Percentiles rank a stretch among this genome's conserved stretches.
Conservation (phyloP, 495 filamentous ascomycete species). For the Staphylotrichum tortipilum region DNA sequence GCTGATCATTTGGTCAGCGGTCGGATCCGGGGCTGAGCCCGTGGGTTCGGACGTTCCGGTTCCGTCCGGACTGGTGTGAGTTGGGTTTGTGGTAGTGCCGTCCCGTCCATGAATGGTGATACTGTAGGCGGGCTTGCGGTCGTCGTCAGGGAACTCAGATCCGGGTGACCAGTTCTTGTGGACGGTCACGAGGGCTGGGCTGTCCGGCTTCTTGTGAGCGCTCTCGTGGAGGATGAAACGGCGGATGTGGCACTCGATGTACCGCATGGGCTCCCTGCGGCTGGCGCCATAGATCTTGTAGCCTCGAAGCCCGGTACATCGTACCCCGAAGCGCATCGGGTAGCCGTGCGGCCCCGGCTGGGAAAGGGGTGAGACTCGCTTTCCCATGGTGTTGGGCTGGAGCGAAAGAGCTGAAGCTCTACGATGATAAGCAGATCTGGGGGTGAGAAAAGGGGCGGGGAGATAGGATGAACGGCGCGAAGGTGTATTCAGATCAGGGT, state of each 20-base stretch:
- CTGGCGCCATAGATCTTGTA: constrained; percentile 2
- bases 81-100: not conserved
- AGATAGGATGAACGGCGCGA: too few relatives aligned
- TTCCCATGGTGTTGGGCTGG: not conserved
- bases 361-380: not conserved
- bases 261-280: not conserved
- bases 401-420: too few relatives aligned
- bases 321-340: constrained; percentile 8
- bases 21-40: too few relatives aligned
- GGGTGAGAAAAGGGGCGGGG: too few relatives aligned
- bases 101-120: constrained; percentile 1
- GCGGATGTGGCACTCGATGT: constrained; percentile 2
- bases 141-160: not conserved
- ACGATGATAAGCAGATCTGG: too few relatives aligned
- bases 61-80: not conserved
- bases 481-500: too few relatives aligned
- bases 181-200: not conserved
- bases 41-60: too few relatives aligned
- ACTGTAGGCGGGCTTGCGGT: not conserved
- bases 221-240: constrained; percentile 2
- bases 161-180: not conserved
- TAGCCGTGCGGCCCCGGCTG: constrained; percentile 4
- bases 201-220: constrained; percentile 5
- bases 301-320: not conserved
- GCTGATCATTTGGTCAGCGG: not conserved